phyloP scores from a whole-genome alignment of 2,329 filamentous ascomycete species.

The Neonectria ditissima region DNA sequence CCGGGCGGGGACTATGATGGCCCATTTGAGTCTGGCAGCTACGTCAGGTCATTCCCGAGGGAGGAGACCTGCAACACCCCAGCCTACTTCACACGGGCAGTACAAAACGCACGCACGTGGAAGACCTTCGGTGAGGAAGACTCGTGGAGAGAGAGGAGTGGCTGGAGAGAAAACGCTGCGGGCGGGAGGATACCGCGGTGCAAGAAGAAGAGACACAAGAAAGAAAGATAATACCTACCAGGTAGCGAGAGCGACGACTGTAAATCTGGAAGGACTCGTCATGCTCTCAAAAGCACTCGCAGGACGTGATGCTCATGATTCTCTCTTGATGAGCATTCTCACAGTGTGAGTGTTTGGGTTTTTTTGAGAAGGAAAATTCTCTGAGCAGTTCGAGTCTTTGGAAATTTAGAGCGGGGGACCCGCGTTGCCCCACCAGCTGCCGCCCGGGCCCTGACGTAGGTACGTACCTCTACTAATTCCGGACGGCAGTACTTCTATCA shows the following conservation, averaged over 20 bases:
- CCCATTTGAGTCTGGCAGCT: constrained; percentile 61
- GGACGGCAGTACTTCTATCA: too few species aligned
- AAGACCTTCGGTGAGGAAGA: constrained; percentile 51
- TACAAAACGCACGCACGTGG: constrained; percentile 53
- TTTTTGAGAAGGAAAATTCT: constrained; percentile 13
- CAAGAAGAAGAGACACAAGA: constrained; percentile 1
- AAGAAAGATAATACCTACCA: constrained; percentile 18
- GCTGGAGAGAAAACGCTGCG: constrained; percentile 48
- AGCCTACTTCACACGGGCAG: constrained; percentile 51
- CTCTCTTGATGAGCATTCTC: background rate
- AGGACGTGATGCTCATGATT: background rate
- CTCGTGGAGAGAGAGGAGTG: constrained; percentile 49
- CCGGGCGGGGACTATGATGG: constrained; percentile 68
- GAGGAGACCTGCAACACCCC: constrained; percentile 35
- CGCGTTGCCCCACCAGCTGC: background rate
- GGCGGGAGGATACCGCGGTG: background rate
- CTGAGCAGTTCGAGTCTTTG: background rate
- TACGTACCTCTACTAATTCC: constrained; percentile 1
- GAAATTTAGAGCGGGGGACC: constrained; percentile 6
- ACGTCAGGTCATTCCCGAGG: constrained; percentile 29
- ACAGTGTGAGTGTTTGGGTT: constrained; percentile 4
- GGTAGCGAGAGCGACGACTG: background rate
- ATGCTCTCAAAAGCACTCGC: constrained; percentile 6
- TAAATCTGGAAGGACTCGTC: background rate
- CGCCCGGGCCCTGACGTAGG: background rate